Evolutionary conservation across 306 rosid genomes (phyloP).

Genomic region (Pyrus bretschneideri): DNA sequence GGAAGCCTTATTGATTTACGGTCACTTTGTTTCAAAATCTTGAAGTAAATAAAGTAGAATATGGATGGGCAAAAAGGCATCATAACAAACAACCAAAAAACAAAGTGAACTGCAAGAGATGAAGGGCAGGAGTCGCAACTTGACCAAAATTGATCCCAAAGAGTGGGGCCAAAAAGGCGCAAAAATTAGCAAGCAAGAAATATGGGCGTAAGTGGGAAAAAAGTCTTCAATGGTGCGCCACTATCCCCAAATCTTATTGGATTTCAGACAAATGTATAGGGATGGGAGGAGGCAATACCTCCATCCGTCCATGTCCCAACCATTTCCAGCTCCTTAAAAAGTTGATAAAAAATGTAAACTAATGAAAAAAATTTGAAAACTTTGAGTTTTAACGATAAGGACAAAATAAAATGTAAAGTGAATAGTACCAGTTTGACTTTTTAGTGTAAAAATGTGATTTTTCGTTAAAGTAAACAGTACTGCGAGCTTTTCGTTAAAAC

Average conservation of each 20-base stretch:
- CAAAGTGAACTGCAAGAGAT: background rate
- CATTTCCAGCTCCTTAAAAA: background rate
- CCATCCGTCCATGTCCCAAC: slow-evolving; percentile 25
- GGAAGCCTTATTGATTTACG: no score
- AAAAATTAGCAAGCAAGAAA: slow-evolving; percentile 1
- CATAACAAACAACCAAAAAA: background rate
- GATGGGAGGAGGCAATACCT: background rate
- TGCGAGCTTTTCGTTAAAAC: no score
- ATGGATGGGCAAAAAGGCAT: slow-evolving; percentile 2
- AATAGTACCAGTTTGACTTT: no score
- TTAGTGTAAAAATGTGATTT: no score
- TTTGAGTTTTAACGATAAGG: no score
- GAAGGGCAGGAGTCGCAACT: background rate
- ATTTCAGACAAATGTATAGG: background rate
- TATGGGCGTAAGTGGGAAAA: background rate
- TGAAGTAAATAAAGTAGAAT: background rate
- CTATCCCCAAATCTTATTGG: slow-evolving; percentile 10
- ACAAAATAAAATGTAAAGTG: no score
- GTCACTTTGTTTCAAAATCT: background rate
- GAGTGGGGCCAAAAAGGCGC: slow-evolving; percentile 15
- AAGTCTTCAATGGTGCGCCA: slow-evolving; percentile 22
- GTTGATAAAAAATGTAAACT: background rate
- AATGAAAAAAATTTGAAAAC: no score
- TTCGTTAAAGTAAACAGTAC: no score
- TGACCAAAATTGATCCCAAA: background rate